These are phyloP conservation scores for Recurvomyces mirabilis DNA, from an alignment of 495 filamentous ascomycete genomes.

Conservation along the genomic window DNA sequence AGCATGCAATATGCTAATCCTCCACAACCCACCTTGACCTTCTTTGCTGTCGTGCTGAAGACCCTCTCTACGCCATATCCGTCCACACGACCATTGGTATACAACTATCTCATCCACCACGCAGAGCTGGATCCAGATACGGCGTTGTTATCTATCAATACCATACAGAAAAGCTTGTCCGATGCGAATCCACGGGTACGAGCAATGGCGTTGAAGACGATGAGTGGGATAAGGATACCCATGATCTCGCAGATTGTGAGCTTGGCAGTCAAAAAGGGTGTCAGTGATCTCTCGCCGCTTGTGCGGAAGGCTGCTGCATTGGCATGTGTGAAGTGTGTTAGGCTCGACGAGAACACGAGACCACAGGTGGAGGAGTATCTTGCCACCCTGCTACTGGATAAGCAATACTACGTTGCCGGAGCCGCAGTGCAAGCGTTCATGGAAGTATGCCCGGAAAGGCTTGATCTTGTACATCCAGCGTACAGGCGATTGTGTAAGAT, in stretches of 20 bases:
- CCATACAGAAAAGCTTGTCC: slow-evolving; percentile 92
- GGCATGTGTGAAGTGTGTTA: slow-evolving; percentile 95
- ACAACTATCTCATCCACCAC: slow-evolving; percentile 93
- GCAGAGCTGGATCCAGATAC: slow-evolving; percentile 92
- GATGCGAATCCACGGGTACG: slow-evolving; percentile 83
- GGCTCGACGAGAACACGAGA: slow-evolving; percentile 75
- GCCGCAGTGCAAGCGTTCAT: slow-evolving; percentile 82
- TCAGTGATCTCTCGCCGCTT: slow-evolving; percentile 84
- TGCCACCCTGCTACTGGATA: slow-evolving; percentile 65
- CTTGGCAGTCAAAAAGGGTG: slow-evolving; percentile 82
- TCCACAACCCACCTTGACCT: slow-evolving; percentile 55
- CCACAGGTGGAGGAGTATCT: slow-evolving; percentile 78
- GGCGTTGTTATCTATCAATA: slow-evolving; percentile 91
- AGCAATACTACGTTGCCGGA: slow-evolving; percentile 88
- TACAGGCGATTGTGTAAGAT: slow-evolving; percentile 77
- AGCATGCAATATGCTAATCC: slow-evolving; percentile 86
- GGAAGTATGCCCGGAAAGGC: slow-evolving; percentile 74
- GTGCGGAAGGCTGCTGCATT: slow-evolving; percentile 87
- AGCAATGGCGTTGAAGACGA: slow-evolving; percentile 81
- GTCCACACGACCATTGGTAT: slow-evolving; percentile 94
- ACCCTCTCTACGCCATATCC: slow-evolving; percentile 84
- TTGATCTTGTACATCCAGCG: slow-evolving; percentile 81
- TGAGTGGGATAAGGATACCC: slow-evolving; percentile 91
- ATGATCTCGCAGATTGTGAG: slow-evolving; percentile 99
- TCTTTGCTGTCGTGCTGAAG: slow-evolving; percentile 92